phyloP scores from a whole-genome alignment of 2,329 filamentous ascomycete species.

The Triangularia verruculosa region DNA sequence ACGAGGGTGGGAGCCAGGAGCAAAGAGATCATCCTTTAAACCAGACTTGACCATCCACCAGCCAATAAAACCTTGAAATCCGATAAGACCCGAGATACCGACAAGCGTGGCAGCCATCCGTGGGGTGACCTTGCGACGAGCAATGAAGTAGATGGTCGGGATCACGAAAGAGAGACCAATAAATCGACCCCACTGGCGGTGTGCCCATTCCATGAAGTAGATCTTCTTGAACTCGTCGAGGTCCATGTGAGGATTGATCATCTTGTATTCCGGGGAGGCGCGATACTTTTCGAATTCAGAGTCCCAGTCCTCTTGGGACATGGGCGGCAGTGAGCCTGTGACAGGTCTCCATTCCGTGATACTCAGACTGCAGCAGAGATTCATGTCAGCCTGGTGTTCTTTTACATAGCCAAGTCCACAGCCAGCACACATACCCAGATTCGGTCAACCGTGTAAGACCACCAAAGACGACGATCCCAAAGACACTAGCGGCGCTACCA shows the following conservation, averaged over 20 bases:
- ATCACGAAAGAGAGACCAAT: conserved; percentile 88
- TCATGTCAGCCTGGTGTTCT: conserved; percentile 6
- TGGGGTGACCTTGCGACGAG: conserved; percentile 70
- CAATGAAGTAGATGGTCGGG: conserved; percentile 85
- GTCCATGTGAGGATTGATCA: conserved; percentile 90
- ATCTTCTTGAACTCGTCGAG: conserved; percentile 96
- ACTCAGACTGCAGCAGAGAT: conserved; percentile 63
- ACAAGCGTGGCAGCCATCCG: conserved; percentile 74
- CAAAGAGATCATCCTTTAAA: conserved; percentile 92
- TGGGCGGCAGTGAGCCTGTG: conserved; percentile 83
- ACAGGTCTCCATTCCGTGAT: conserved; percentile 99
- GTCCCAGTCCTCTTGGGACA: conserved; percentile 79
- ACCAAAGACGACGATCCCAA: conserved; percentile 94
- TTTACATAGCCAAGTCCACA: neutral
- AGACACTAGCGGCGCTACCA: conserved; percentile 87
- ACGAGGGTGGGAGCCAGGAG: conserved; percentile 82
- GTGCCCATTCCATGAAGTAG: conserved; percentile 99
- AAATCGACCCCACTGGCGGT: conserved; percentile 89
- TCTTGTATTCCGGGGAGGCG: conserved; percentile 85
- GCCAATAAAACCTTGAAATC: conserved; percentile 90
- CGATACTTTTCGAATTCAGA: conserved; percentile 91
- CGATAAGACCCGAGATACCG: conserved; percentile 85
- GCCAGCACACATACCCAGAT: conserved; percentile 64
- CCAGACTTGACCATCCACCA: conserved; percentile 99
- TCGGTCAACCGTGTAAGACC: conserved; percentile 92